Conservation (phyloP, 768 basidiomycete species). For the Xerocomellus dryophilus region DNA sequence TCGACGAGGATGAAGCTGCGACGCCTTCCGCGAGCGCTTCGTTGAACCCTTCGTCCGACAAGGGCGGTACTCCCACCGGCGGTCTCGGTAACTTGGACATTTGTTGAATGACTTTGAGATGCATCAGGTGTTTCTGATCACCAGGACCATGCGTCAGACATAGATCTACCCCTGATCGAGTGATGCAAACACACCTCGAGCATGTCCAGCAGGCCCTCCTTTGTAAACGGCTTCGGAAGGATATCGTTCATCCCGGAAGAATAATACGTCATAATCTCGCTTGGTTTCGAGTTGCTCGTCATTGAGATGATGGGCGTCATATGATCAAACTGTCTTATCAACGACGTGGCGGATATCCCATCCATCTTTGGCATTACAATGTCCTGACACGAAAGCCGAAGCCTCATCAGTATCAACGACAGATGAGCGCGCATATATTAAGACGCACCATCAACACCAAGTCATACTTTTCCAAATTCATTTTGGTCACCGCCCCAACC, state of each 20-base stretch:
- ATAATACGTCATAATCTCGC: conserved; percentile 84
- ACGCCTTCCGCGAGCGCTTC: conserved; percentile 50
- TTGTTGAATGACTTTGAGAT: conserved; percentile 82
- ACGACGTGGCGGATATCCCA: conserved; percentile 84
- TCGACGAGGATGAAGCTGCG: conserved; percentile 16
- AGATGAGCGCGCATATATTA: background rate
- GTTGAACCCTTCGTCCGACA: conserved; percentile 51
- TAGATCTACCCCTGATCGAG: background rate
- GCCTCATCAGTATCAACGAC: background rate
- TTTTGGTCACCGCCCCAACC: conserved; percentile 87
- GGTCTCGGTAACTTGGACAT: conserved; percentile 60
- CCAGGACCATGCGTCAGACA: background rate
- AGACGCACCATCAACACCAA: conserved; percentile 87
- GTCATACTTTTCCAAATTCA: conserved; percentile 96
- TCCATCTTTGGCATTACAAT: conserved; percentile 93
- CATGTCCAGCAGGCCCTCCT: conserved; percentile 85
- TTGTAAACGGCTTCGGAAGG: conserved; percentile 95
- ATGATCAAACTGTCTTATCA: conserved; percentile 93
- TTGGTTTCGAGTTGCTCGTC: conserved; percentile 73
- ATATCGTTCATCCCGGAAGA: conserved; percentile 90
- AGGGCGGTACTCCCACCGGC: conserved; percentile 62
- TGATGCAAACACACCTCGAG: conserved; percentile 60
- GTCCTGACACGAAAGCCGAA: conserved; percentile 49
- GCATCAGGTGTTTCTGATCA: conserved; percentile 76
- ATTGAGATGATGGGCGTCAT: conserved; percentile 98